Conservation (phyloP, 1,284 basidiomycete genomes). For the Vanrija sp. region DNA sequence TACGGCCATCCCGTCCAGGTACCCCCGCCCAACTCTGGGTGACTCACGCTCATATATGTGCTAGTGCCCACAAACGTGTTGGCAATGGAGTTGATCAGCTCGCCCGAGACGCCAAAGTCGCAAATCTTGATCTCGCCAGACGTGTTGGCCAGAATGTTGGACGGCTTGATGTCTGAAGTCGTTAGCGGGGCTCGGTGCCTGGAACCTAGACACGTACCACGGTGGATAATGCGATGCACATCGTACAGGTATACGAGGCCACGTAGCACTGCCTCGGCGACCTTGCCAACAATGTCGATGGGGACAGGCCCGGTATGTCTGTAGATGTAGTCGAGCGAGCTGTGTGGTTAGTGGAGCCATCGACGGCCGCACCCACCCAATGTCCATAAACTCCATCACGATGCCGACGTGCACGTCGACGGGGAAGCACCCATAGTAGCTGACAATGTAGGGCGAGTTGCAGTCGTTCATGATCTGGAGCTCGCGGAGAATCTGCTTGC, state of each 20-base stretch:
- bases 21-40: background rate
- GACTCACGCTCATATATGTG: slow-evolving; percentile 96
- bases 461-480: slow-evolving; percentile 99
- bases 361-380: slow-evolving; percentile 50
- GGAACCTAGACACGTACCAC: slow-evolving; percentile 56
- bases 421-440: slow-evolving; percentile 93
- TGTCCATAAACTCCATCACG: slow-evolving; percentile 97
- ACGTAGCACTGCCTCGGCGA: slow-evolving; percentile 87
- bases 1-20: background rate
- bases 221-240: slow-evolving; percentile 97
- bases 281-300: slow-evolving; percentile 81
- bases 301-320: slow-evolving; percentile 86
- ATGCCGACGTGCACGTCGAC: slow-evolving; percentile 97
- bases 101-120: slow-evolving; percentile 97
- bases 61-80: slow-evolving; percentile 98
- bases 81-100: slow-evolving; percentile 97
- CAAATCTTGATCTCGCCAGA: slow-evolving; percentile 95
- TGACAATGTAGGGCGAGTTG: slow-evolving; percentile 86
- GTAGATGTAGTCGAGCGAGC: slow-evolving; percentile 82
- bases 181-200: background rate
- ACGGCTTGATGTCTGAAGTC: slow-evolving; percentile 88
- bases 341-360: slow-evolving; percentile 19
- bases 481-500: slow-evolving; percentile 96
- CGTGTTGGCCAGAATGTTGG: slow-evolving; percentile 93
- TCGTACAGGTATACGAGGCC: slow-evolving; percentile 98